Conservation (phyloP, 1,284 basidiomycete species). For the Grifola frondosa region DNA sequence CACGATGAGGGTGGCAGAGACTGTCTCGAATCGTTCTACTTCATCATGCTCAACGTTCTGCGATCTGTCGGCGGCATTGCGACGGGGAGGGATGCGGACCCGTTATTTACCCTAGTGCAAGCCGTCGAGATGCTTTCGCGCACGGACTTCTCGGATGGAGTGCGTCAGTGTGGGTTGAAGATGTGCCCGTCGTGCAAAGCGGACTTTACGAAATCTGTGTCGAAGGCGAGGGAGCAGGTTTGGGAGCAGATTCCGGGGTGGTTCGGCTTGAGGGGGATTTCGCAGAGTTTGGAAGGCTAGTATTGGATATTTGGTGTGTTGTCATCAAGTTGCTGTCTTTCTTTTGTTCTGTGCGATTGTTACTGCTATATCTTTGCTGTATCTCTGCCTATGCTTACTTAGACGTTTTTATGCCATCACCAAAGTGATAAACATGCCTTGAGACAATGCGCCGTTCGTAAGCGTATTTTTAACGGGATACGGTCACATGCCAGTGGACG, state of each 20-base stretch:
- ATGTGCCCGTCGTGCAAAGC: constrained; percentile 62
- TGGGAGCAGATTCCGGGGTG: constrained; percentile 65
- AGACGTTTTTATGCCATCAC: too few species aligned
- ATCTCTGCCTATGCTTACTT: too few species aligned
- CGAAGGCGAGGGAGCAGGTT: constrained; percentile 56
- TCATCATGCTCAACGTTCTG: constrained; percentile 69
- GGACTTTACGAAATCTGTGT: constrained; percentile 53
- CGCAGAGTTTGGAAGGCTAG: too few species aligned
- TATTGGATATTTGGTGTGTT: constrained; percentile 1
- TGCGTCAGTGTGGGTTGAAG: constrained; percentile 52
- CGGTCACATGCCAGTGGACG: too few species aligned
- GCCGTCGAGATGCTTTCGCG: constrained; percentile 68
- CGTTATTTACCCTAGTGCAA: constrained; percentile 64
- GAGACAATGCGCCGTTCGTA: too few species aligned
- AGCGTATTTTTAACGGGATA: too few species aligned
- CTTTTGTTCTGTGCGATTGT: not conserved
- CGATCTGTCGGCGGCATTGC: constrained; percentile 69
- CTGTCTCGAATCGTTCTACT: constrained; percentile 71
- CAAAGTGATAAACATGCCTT: too few species aligned
- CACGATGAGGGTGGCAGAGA: constrained; percentile 26
- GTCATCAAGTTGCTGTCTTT: not conserved
- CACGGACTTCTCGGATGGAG: constrained; percentile 67
- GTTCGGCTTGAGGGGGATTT: constrained; percentile 58
- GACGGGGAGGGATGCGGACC: constrained; percentile 69
- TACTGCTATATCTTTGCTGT: too few species aligned